Evolutionary conservation across 306 rosid genomes (phyloP).

Genomic region (Sechiopsis laciniata): DNA sequence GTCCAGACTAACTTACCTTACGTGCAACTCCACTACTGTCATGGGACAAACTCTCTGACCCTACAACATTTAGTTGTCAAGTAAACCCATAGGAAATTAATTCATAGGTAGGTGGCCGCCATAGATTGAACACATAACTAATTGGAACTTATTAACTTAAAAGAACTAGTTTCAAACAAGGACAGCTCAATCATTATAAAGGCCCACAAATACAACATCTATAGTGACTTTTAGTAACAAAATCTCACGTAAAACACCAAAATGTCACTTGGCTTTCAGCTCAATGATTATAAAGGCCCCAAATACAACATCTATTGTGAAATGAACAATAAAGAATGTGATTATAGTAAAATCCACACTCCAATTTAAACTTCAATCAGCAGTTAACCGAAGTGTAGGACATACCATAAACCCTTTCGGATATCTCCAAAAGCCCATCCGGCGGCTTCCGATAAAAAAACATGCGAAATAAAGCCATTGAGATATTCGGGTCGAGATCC

Average conservation of each 20-base stretch:
- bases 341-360: neutral
- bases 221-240: constrained; percentile 10
- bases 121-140: no score
- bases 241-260: neutral
- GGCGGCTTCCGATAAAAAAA: constrained; percentile 96
- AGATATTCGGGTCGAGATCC: constrained; percentile 38
- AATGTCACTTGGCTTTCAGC: neutral
- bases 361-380: constrained; percentile 18
- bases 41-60: no score
- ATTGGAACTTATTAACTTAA: constrained; percentile 9
- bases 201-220: constrained; percentile 18
- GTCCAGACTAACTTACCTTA: no score
- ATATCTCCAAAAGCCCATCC: constrained; percentile 89
- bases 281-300: no score
- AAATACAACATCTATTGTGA: neutral
- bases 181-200: constrained; percentile 4
- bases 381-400: constrained; percentile 24
- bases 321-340: neutral
- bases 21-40: no score
- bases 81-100: no score
- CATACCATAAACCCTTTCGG: constrained; percentile 94
- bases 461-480: constrained; percentile 84
- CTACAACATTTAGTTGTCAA: no score
- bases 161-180: neutral
- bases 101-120: no score